Evolutionary conservation across 805 yeast genomes (phyloP), one percentile per base, ranked within the genome.

Genomic region (Geotrichum ghanense): DNA sequence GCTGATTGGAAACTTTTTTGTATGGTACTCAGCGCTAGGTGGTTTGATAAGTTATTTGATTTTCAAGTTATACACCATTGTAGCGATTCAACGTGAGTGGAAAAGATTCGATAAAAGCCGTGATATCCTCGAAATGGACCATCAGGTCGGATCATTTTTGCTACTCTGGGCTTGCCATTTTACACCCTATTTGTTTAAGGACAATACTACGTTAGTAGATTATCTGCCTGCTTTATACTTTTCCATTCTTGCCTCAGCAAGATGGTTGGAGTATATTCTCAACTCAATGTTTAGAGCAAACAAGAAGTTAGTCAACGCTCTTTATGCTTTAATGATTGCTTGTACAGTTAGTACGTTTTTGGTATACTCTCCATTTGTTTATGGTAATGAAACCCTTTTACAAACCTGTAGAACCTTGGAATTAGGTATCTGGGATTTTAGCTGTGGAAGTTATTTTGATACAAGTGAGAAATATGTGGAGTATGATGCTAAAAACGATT

Each of bases 211-310:
- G 63, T 83, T 86, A 65, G 69, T 83, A 60, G 95, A 85, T 63
- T 86, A 86, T 60, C 63, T 86, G 53, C 95, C 95, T 50, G 82
- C 95, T 1, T 74, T 81, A 45, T 86, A 83, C 65, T 84, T 86
- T 61, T 83, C 81, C 42, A 68, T 81, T 44, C 67, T 81, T 52
- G 79, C 79, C 1, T 66, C 79, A 46, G 83, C 81, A 2, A 83
- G 77, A 51, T 68, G 73, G 46, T 65, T 79, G 43, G 84, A 81
- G 52, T 64, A 78, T 46, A 52, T 75, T 26, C 72, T 68, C n/a
- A 56, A 64, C 17, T 26, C 19, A 3, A 42, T 37, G 3, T 40
- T 35, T 41, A 23, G 24, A 14, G 42, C 25, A 19, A 42, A 43
- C 6, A 34, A 45, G 21, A 24, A 22, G 20, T 17, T 45, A 16